phyloP scores from a whole-genome alignment of 441 rosid species.

The Dalechampia spathulata region DNA sequence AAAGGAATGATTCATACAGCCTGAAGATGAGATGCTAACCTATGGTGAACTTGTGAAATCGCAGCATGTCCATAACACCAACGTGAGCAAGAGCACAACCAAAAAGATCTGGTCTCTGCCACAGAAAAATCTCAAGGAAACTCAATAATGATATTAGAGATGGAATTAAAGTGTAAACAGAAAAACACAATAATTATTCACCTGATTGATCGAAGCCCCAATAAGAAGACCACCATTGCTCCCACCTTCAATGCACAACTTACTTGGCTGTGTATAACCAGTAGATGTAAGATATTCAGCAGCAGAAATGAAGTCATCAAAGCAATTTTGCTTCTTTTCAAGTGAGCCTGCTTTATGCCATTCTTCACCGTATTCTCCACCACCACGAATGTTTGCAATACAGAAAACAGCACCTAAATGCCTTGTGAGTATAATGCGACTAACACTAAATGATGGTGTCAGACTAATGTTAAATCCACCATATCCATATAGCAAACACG shows the following conservation, averaged over 20 bases:
- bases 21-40: slow-evolving; percentile 34
- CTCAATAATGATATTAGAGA: background rate
- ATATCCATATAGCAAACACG: slow-evolving; percentile 85
- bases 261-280: slow-evolving; percentile 73
- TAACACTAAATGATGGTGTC: slow-evolving; percentile 72
- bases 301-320: slow-evolving; percentile 85
- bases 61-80: slow-evolving; percentile 99
- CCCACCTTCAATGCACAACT: slow-evolving; percentile 93
- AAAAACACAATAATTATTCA: slow-evolving; percentile 10
- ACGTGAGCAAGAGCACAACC: slow-evolving; percentile 99
- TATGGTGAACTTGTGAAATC: slow-evolving; percentile 94
- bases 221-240: slow-evolving; percentile 96
- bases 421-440: slow-evolving; percentile 56
- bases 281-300: slow-evolving; percentile 70
- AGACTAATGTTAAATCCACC: slow-evolving; percentile 89
- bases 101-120: slow-evolving; percentile 92
- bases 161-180: slow-evolving; percentile 1
- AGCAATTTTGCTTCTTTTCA: slow-evolving; percentile 76
- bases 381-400: slow-evolving; percentile 91
- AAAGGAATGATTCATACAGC: background rate
- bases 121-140: background rate
- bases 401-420: slow-evolving; percentile 77
- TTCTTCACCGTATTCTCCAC: slow-evolving; percentile 98
- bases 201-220: slow-evolving; percentile 98
- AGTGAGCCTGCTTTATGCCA: slow-evolving; percentile 96